Evolutionary conservation across 495 filamentous ascomycete genomes (phyloP).

Genomic region (Talaromyces ruber): DNA sequence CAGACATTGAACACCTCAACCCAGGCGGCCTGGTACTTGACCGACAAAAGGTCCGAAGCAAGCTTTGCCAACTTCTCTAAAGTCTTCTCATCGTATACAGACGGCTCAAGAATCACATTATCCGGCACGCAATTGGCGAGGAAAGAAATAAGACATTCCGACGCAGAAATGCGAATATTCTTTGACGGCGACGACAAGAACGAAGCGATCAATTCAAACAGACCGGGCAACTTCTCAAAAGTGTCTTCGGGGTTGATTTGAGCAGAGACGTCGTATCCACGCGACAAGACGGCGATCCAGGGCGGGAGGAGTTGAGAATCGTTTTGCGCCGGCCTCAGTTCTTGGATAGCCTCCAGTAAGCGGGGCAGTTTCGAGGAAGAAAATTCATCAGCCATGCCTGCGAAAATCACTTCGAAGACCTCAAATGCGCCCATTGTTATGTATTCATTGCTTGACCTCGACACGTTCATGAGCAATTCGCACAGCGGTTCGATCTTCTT

Average conservation of each 20-base stretch:
- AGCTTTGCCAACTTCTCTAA: constrained; percentile 64
- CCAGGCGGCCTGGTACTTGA: constrained; percentile 93
- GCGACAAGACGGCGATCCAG: constrained; percentile 90
- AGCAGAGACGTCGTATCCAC: constrained; percentile 88
- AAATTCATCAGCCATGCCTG: constrained; percentile 76
- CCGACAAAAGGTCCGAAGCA: constrained; percentile 63
- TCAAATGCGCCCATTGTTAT: constrained; percentile 94
- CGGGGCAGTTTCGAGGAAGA: constrained; percentile 82
- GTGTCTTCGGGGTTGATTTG: constrained; percentile 80
- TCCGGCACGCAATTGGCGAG: constrained; percentile 78
- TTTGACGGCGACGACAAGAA: constrained; percentile 81
- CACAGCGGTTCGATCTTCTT: constrained; percentile 88
- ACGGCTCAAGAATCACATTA: constrained; percentile 72
- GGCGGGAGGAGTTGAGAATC: constrained; percentile 90
- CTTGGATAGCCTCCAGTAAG: constrained; percentile 76
- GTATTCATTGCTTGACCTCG: constrained; percentile 81
- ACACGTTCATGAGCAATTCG: constrained; percentile 79
- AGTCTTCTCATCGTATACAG: constrained; percentile 78
- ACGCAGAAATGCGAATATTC: constrained; percentile 87
- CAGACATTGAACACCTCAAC: constrained; percentile 89
- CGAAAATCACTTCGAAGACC: constrained; percentile 93
- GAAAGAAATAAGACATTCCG: constrained; percentile 91
- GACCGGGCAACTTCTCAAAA: constrained; percentile 73
- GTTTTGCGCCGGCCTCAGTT: constrained; percentile 79
- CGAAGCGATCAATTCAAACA: constrained; percentile 65